phyloP scores from a whole-genome alignment of 805 yeast genomes.

The Candida krabiensis region DNA sequence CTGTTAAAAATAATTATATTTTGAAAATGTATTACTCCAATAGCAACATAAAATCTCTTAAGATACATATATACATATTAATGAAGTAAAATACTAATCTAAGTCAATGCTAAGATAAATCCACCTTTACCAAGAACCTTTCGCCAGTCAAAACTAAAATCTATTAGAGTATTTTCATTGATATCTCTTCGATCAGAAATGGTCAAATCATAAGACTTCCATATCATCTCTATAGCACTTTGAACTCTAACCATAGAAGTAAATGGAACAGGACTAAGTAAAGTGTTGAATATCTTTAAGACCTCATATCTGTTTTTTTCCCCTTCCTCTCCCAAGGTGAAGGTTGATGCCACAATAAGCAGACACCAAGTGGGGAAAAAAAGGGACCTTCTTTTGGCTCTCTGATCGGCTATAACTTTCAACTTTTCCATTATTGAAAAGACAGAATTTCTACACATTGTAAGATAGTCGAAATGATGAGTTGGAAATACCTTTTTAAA shows the following conservation, averaged over 20 bases:
- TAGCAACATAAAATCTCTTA: too few relatives aligned
- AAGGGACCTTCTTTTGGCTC: neutral
- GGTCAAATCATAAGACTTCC: slow-evolving; percentile 27
- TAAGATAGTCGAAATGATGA: slow-evolving; percentile 3
- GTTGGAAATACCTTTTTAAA: slow-evolving; percentile 1
- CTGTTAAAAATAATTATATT: too few relatives aligned
- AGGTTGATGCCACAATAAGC: slow-evolving; percentile 19
- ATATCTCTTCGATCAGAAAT: neutral
- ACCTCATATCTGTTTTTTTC: slow-evolving; percentile 14
- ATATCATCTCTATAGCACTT: slow-evolving; percentile 25
- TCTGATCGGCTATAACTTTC: neutral
- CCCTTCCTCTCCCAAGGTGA: slow-evolving; percentile 10
- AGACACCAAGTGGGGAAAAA: slow-evolving; percentile 32
- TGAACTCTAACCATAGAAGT: slow-evolving; percentile 19
- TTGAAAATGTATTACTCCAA: too few relatives aligned
- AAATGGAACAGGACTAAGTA: slow-evolving; percentile 27
- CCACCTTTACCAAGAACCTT: slow-evolving; percentile 22
- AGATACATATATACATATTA: too few relatives aligned
- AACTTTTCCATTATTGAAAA: too few relatives aligned
- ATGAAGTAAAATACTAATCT: too few relatives aligned
- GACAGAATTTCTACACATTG: neutral
- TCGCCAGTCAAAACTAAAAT: slow-evolving; percentile 22
- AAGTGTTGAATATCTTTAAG: slow-evolving; percentile 16
- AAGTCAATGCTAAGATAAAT: slow-evolving; percentile 27
- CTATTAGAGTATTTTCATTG: neutral